Evolutionary conservation across 2,329 filamentous ascomycete genomes (phyloP).

Genomic region (Chrysoporthe deuterocubensis): DNA sequence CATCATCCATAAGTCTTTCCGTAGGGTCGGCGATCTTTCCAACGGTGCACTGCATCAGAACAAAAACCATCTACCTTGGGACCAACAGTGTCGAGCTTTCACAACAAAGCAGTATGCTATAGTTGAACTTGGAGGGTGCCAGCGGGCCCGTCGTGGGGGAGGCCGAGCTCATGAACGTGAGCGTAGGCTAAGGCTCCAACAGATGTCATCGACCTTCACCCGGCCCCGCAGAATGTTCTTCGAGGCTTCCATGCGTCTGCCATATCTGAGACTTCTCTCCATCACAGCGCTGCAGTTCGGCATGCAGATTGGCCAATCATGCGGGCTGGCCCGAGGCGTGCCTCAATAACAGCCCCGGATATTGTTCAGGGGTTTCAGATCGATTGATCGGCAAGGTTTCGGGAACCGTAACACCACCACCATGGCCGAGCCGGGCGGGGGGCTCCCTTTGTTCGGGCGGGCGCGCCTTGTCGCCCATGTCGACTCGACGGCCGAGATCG

Average conservation of each 20-base stretch:
- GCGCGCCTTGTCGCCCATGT: neutral
- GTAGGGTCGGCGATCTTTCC: neutral
- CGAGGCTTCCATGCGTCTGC: neutral
- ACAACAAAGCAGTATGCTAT: neutral
- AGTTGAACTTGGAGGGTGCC: too few species aligned
- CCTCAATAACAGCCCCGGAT: neutral
- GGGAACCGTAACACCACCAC: slow-evolving; percentile 15
- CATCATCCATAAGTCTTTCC: neutral
- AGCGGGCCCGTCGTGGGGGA: neutral
- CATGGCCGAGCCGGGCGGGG: neutral
- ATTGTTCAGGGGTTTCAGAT: neutral
- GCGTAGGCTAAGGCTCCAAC: neutral
- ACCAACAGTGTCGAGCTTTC: neutral
- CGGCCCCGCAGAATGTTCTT: neutral
- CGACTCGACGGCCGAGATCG: neutral
- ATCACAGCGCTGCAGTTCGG: neutral
- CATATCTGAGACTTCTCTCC: neutral
- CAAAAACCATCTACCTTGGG: too few species aligned
- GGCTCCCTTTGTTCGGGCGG: slow-evolving; percentile 1
- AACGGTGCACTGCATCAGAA: neutral
- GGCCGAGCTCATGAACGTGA: neutral
- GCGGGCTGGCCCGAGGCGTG: slow-evolving; percentile 2
- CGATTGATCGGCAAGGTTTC: slow-evolving; percentile 12
- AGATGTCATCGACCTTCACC: neutral
- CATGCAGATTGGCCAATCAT: neutral